Evolutionary conservation across 1,284 basidiomycete species (phyloP).

Genomic region (Waitea zeae): DNA sequence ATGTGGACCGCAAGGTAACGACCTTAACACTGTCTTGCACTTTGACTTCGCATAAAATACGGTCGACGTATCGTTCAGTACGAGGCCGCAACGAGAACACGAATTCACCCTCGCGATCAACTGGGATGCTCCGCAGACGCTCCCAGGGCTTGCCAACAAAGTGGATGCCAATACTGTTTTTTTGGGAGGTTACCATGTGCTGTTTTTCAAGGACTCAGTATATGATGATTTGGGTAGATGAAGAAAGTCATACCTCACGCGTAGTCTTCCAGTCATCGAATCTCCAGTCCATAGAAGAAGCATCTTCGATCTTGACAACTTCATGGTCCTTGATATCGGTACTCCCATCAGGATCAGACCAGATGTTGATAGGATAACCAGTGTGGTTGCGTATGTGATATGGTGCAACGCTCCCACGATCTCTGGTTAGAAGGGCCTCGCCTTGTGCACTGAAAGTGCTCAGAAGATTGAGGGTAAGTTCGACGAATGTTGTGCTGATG

Average conservation of each 20-base stretch:
- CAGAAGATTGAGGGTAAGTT: conserved; percentile 64
- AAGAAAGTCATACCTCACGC: conserved; percentile 65
- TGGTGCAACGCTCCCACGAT: conserved; percentile 79
- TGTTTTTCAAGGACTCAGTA: conserved; percentile 15
- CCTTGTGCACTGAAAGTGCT: conserved; percentile 62
- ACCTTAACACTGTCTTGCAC: conserved; percentile 91
- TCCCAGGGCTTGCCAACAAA: conserved; percentile 89
- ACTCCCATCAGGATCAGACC: conserved; percentile 58
- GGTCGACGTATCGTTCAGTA: conserved; percentile 58
- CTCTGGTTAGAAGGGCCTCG: conserved; percentile 53
- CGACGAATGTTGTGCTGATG: conserved; percentile 82
- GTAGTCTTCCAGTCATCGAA: conserved; percentile 95
- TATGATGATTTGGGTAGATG: conserved; percentile 1
- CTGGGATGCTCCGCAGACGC: conserved; percentile 74
- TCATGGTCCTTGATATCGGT: conserved; percentile 25
- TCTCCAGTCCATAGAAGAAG: conserved; percentile 81
- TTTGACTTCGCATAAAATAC: conserved; percentile 82
- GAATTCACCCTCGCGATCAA: conserved; percentile 90
- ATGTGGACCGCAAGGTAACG: conserved; percentile 88
- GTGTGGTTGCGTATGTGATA: conserved; percentile 90
- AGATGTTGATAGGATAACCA: conserved; percentile 67
- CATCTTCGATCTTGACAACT: conserved; percentile 46
- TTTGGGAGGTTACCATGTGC: conserved; percentile 67
- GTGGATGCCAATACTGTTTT: conserved; percentile 74
- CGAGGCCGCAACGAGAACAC: conserved; percentile 77